Conservation (phyloP, 495 filamentous ascomycete genomes). For the Amphirosellinia nigrospora region DNA sequence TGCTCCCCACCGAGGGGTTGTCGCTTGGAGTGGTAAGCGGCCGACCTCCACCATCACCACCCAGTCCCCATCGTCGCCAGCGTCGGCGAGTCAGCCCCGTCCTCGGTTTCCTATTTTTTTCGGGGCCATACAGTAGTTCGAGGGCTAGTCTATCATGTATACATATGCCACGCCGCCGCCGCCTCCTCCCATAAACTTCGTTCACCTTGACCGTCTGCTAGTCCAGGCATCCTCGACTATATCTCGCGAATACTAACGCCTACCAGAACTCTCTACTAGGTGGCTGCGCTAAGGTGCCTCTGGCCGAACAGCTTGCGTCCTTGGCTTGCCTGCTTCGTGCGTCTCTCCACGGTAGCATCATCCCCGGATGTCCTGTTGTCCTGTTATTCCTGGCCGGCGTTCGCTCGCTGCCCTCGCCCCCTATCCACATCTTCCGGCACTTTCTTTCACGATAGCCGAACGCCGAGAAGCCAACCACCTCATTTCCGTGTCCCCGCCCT, state of each 20-base stretch:
- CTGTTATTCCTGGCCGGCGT: background rate
- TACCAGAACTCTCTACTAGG: slow-evolving; percentile 1
- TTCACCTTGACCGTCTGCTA: background rate
- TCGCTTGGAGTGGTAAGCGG: slow-evolving; percentile 6
- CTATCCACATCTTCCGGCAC: slow-evolving; percentile 8
- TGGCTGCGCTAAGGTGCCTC: slow-evolving; percentile 20
- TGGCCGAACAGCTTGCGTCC: slow-evolving; percentile 11
- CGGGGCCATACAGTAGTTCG: background rate
- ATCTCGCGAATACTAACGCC: background rate
- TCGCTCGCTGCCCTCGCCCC: background rate
- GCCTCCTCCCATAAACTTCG: background rate
- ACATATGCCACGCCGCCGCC: slow-evolving; percentile 2
- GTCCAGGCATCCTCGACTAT: background rate
- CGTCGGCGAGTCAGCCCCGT: slow-evolving; percentile 9
- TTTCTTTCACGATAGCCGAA: slow-evolving; percentile 10
- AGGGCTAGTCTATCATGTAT: slow-evolving; percentile 1
- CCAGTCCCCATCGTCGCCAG: slow-evolving; percentile 2
- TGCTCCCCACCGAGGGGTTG: slow-evolving; percentile 13
- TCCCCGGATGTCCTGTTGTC: slow-evolving; percentile 8
- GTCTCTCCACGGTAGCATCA: slow-evolving; percentile 9
- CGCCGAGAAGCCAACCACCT: background rate
- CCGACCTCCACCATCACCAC: background rate
- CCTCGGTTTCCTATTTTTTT: background rate
- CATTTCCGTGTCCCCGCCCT: background rate
- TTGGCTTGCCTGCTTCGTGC: background rate